Conservation (phyloP, 768 basidiomycete genomes). For the Leccinum rimulosum region DNA sequence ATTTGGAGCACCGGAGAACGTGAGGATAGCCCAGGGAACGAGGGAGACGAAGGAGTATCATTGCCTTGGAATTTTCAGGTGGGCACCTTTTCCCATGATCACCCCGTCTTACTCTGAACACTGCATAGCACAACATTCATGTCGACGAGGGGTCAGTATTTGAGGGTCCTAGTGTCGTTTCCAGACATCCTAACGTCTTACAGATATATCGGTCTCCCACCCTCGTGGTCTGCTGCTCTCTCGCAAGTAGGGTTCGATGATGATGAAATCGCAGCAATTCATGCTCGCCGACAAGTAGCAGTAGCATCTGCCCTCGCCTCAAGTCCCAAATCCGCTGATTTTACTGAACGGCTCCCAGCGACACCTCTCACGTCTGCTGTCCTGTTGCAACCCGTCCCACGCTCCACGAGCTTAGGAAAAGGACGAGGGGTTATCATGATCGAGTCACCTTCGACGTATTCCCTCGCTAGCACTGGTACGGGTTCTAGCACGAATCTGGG, state of each 20-base stretch:
- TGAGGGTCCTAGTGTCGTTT: conserved; percentile 32
- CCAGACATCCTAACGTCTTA: not conserved
- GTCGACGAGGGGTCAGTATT: conserved; percentile 67
- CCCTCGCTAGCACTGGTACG: conserved; percentile 2
- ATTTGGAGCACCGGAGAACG: conserved; percentile 14
- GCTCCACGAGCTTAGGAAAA: conserved; percentile 22
- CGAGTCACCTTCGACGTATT: conserved; percentile 16
- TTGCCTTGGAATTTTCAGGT: conserved; percentile 77
- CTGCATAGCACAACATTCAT: conserved; percentile 68
- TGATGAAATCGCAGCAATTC: conserved; percentile 66
- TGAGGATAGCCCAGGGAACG: conserved; percentile 2
- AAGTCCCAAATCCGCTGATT: conserved; percentile 1
- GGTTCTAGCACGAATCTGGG: conserved; percentile 8
- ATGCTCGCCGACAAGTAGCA: conserved; percentile 35
- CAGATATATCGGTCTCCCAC: conserved; percentile 65
- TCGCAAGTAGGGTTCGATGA: conserved; percentile 60
- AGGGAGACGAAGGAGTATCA: conserved; percentile 62
- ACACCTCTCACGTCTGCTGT: conserved; percentile 18
- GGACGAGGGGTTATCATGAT: conserved; percentile 6
- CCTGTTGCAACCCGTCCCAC: conserved; percentile 22
- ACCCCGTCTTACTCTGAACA: not conserved
- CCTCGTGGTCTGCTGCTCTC: conserved; percentile 68
- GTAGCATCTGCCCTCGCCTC: conserved; percentile 10
- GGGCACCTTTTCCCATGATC: conserved; percentile 6
- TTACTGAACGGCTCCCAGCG: conserved; percentile 3